Base-by-base conservation (phyloP, 768 basidiomycete species). In the Lentinula raphanica region DNA sequence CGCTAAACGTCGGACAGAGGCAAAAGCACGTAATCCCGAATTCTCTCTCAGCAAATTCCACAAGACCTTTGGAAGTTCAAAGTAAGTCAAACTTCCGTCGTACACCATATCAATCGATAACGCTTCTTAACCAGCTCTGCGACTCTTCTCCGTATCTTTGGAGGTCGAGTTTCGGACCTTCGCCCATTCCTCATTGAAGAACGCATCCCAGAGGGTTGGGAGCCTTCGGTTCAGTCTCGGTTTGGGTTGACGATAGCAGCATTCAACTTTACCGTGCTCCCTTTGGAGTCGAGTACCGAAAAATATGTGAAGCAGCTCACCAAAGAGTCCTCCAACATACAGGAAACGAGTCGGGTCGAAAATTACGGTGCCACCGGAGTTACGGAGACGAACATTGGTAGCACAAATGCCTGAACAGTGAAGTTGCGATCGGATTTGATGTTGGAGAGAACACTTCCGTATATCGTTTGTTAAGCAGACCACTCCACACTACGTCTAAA, bases 131-230 rank as follows among this genome's bases (percentile, higher is more conserved):
- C 28, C 58, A 89, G 87, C 69, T 76, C 84, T 0, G 80, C 86
- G 0, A 86, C 86, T 0, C 61, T 92, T 49, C 69, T 86, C 15
- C 80, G 79, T 1, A 82, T 86, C 54, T 86, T 90, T 61, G 91
- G 87, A 4, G 87, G 88, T 2, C 74, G 77, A 19, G 65, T 86
- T 4, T 68, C 74, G 6, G 86, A 86, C 58, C 63, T 91, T 36
- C 71, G 78, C 40, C 62, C 76, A 0, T 64, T 89, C 49, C 68
- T 92, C n/a, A 66, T 74, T 8, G 86, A 92, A 45, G 90, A 92
- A 62, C 80, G 88, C 15, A 65, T 92, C 31, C 84, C 86, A 0
- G 76, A 86, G 0, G 83, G 83, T 21, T 92, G 88, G 87, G 87
- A 90, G 65, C 77, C 88, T 0, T 72, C 79, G 13, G 68, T 83